Evolutionary conservation across 83 land plant species (phyloP).

Genomic region (Thuja plicata): DNA sequence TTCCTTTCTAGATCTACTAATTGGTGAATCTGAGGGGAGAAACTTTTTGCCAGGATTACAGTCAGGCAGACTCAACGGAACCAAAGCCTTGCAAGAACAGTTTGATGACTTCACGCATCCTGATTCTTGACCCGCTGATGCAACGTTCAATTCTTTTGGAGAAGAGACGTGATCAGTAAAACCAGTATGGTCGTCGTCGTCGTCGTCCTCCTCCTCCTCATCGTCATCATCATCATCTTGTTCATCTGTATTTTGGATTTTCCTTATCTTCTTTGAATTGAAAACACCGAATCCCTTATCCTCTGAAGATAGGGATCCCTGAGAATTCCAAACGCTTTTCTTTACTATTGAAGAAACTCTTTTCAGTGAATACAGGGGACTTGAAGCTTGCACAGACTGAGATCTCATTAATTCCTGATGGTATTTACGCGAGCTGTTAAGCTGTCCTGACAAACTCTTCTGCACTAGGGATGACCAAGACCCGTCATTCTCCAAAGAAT

Average conservation of each 20-base stretch:
- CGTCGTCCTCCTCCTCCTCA: not conserved
- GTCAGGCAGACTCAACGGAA: not conserved
- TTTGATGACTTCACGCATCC: not conserved
- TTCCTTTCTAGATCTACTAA: not conserved
- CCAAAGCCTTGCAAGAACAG: not conserved
- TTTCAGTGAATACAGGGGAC: not conserved
- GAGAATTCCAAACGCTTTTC: constrained; percentile 1
- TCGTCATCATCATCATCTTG: not conserved
- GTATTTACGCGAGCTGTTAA: not conserved
- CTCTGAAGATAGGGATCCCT: not conserved
- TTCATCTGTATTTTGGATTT: not conserved
- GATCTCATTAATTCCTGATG: not conserved
- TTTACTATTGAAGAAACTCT: not conserved
- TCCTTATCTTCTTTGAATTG: not conserved
- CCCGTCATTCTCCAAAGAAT: not conserved
- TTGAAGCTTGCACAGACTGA: not conserved
- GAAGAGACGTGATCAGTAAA: not conserved
- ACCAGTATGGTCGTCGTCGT: not conserved
- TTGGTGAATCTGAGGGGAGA: not conserved
- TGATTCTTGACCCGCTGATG: not conserved
- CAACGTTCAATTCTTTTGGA: not conserved
- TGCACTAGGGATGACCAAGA: constrained; percentile 7
- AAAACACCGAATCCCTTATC: not conserved
- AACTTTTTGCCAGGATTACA: not conserved
- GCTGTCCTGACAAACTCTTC: constrained; percentile 2